Percentiles rank a stretch among this genome's conserved stretches.
Evolutionary conservation across 371 early-diverging fungal species (phyloP).

Genomic region (Mucor mucedo): DNA sequence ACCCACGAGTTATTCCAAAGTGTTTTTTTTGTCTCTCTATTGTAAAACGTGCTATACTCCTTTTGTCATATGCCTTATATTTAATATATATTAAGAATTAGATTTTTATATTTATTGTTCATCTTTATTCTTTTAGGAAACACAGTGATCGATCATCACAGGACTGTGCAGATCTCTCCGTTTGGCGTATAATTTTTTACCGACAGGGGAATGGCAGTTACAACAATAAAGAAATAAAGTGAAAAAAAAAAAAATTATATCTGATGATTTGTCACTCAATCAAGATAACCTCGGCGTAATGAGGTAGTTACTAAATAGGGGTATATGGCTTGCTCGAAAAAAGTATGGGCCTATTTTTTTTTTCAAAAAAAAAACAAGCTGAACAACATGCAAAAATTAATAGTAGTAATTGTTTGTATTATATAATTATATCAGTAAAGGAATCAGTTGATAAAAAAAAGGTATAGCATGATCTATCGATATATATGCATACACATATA

Average conservation of each 20-base stretch:
- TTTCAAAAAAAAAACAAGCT: not conserved
- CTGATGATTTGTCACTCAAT: not conserved
- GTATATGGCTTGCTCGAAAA: too few relatives aligned
- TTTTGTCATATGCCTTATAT: not conserved
- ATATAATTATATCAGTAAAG: slow-evolving; percentile 2
- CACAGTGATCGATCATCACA: too few relatives aligned
- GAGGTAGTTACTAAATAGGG: too few relatives aligned
- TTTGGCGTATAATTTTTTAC: too few relatives aligned
- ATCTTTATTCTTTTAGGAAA: too few relatives aligned
- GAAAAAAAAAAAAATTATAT: not conserved
- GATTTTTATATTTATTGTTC: too few relatives aligned
- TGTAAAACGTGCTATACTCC: slow-evolving; percentile 2
- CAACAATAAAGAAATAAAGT: not conserved
- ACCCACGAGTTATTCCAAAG: not conserved
- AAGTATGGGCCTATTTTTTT: not conserved
- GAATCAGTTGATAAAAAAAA: not conserved
- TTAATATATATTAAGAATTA: too few relatives aligned
- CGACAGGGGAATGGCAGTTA: too few relatives aligned
- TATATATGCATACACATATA: not conserved
- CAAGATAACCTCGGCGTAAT: not conserved
- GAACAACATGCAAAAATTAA: not conserved
- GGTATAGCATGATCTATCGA: not conserved
- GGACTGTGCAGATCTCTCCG: too few relatives aligned
- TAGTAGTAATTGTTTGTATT: slow-evolving; percentile 1
- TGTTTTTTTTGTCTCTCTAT: not conserved